Evolutionary conservation across 805 yeast species (phyloP), one percentile per base, ranked within the genome.

Genomic region (Ogataea salicorniae): DNA sequence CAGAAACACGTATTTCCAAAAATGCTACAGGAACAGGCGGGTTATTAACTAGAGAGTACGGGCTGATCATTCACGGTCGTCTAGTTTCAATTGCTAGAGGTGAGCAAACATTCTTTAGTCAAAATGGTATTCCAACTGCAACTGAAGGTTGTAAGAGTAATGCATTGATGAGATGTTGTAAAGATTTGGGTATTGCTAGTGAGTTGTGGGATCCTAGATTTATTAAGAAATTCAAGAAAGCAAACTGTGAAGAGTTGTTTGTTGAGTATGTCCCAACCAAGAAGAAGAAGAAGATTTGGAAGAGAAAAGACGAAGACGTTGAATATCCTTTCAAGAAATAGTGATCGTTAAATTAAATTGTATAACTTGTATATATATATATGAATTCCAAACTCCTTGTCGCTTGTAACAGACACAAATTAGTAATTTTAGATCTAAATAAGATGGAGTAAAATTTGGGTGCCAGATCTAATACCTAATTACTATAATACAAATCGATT

Each of bases 161-260:
- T 63, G 97, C 98, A 0, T 71, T 94, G 64, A 92, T 94, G 98
- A 79, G 99, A 64, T 91, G 98, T 61, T 94, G 99, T 68, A 94
- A 94, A 65, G 99, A 94, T 68, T 74, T 94, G 59, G 98, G 98
- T 5, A 85, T 94, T 54, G 99, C 97, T 1, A 86, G 95, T 48
- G 99, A 94, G 62, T 74, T 94, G 43, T 94, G 99, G 99, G 99
- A 94, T 64, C 99, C 99, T 2, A 72, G 81, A 38, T 94, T 92
- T 58, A 90, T 94, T 52, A 77, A 87, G 56, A 58, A 62, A 41
- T 86, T 83, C 68, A 87, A 86, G 63, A 72, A 70, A 51, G 66
- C 74, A 47, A 60, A 77, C 55, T 89, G 97, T 66, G 91, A 84
- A 48, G 90, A 88, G 55, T 80, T 83, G 50, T 89, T 87, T 67